Base-by-base conservation (phyloP, 768 basidiomycete species). In the Termitomyces sp. region DNA sequence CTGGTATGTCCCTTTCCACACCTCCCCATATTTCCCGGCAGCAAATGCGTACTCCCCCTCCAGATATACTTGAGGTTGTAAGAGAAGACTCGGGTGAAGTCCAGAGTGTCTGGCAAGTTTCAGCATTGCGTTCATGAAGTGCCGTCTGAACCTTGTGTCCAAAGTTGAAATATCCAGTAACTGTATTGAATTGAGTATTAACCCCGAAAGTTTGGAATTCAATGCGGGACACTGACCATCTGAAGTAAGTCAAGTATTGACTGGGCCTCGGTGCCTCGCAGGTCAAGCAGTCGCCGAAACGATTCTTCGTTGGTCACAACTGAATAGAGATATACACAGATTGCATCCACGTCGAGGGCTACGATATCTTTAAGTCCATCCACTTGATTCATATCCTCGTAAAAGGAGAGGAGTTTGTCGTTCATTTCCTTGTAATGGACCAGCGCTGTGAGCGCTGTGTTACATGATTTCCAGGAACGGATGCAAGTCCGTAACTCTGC, bases 11-110 rank as follows among this genome's bases (percentile, higher is more conserved):
- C 72, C 72, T 29, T 65, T 64, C 49, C 64, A 72, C 51, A 73
- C 68, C 27, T 63, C 60, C 11, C 73, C 71, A 48, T 64, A 74
- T 1, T 66, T 66, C 32, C 73, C 71, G 42, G 60, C 57, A 17
- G 65, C 59, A 12, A 62, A 53, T 1, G 70, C 62, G 31, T 62
- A 54, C 1, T 25, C 25, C 4, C 60, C 62, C 42, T 57, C 55
- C 12, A 61, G 23, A 8, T 7, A 14, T 1, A 63, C 60, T 16
- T 57, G 56, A 17, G 38, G n/a, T 50, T 56, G 60, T 7, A 57
- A 19, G 31, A 73, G 56, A n/a, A 62, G 61, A 55, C 12, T 59
- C 21, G 72, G 73, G 31, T 69, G 68, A 14, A 62, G 55, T 35
- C 65, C 59, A 11, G 72, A 65, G 57, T 65, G 64, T 38, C 65